Percentiles rank a stretch among this genome's conserved stretches.
Conservation (phyloP, 2,329 filamentous ascomycete species). For the Diaporthe aspalathi region DNA sequence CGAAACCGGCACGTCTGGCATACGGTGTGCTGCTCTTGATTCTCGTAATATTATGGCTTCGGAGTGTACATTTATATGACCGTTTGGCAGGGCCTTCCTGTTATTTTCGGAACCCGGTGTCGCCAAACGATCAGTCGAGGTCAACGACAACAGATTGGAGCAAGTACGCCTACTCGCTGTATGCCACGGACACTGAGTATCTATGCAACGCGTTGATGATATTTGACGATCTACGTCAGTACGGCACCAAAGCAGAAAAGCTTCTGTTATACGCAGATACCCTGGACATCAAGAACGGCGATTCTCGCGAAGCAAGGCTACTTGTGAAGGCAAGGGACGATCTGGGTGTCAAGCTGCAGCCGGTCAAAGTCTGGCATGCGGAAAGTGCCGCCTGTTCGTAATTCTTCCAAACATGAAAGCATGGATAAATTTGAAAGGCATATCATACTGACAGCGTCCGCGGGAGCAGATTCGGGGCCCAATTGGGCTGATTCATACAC, state of each 20-base stretch:
- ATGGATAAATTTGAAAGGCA: not conserved
- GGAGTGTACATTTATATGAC: not conserved
- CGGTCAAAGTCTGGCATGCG: conserved; percentile 26
- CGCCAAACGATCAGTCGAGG: conserved; percentile 8
- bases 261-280: conserved; percentile 22
- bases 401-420: too few relatives aligned
- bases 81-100: conserved; percentile 27
- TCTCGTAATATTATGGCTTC: not conserved
- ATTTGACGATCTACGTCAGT: conserved; percentile 13
- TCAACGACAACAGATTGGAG: conserved; percentile 4
- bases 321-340: conserved; percentile 27
- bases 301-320: conserved; percentile 16
- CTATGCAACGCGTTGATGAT: conserved; percentile 31
- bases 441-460: not conserved
- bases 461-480: conserved; percentile 16
- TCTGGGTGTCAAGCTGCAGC: conserved; percentile 27
- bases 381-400: conserved; percentile 25
- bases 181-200: conserved; percentile 18
- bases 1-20: conserved; percentile 19
- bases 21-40: conserved; percentile 9
- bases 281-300: not conserved
- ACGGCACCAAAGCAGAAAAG: conserved; percentile 20
- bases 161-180: conserved; percentile 26
- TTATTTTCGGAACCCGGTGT: conserved; percentile 25
- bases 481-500: conserved; percentile 73